Evolutionary conservation across 257 asterid species (phyloP).

Genomic region (Ligustrum vulgare): DNA sequence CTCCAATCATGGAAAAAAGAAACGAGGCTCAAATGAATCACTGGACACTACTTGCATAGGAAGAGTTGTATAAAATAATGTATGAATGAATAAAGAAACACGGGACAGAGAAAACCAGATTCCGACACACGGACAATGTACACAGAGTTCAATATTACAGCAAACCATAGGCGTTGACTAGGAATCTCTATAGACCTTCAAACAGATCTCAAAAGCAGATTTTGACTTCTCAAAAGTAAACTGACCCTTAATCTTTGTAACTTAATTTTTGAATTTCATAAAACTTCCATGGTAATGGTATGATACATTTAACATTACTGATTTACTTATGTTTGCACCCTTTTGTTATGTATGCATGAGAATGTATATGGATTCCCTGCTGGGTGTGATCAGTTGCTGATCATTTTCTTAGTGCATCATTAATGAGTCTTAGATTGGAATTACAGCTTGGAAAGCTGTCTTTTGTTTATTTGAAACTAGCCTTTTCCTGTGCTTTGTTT

Average conservation of each 20-base stretch:
- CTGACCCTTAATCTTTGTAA: neutral
- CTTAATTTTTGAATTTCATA: neutral
- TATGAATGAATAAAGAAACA: too few relatives aligned
- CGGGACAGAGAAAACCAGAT: too few relatives aligned
- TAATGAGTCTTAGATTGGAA: neutral
- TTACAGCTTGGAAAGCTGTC: neutral
- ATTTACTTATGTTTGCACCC: neutral
- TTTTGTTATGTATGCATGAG: neutral
- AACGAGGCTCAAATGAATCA: too few relatives aligned
- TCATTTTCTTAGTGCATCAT: neutral
- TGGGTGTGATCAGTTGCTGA: neutral
- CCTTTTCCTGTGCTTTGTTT: neutral
- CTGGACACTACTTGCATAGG: too few relatives aligned
- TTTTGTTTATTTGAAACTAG: neutral
- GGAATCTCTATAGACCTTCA: too few relatives aligned
- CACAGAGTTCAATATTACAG: too few relatives aligned
- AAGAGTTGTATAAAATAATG: too few relatives aligned
- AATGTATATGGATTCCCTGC: neutral
- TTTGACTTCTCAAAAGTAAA: too few relatives aligned
- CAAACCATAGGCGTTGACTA: too few relatives aligned
- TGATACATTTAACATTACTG: neutral
- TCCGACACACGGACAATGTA: too few relatives aligned
- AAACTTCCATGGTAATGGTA: neutral
- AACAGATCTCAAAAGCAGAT: too few relatives aligned
- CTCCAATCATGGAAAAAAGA: too few relatives aligned